Base-by-base conservation (phyloP, 2,329 filamentous ascomycete genomes). In the Chaetoscypha palmicola region DNA sequence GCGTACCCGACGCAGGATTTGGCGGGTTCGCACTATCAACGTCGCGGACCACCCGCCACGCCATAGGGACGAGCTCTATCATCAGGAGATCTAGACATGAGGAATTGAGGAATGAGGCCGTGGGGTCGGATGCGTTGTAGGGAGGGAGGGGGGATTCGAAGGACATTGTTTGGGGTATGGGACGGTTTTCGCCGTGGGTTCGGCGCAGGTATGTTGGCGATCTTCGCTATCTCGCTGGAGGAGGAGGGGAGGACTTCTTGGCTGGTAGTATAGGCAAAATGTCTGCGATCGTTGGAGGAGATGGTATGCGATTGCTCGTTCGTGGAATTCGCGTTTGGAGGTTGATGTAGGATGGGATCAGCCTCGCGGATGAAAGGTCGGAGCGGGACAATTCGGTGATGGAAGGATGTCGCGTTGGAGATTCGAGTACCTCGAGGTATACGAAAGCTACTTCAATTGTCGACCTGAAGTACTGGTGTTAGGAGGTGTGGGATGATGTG, bases 51-150 rank as follows among this genome's bases (percentile, higher is more conserved):
- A 97, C 75, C 53, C 92, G 81, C 66, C 94, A 88, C 4, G 91
- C 86, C 72, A 97, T 83, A 30, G 92, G 92, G 12, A 98, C 92
- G 43, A 98, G 79, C 70, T 98, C 92, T 62, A 97, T 97, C 57
- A 98, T 78, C 45, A 98, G 78, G 57, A 98, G 84, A 66, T 98
- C 92, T 58, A 98, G 80, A 63, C 86, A 89, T 37, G 91, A 92
- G 45, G 83, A 79, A 68, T 78, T 83, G 57, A 96, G 74, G 68
- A 90, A 86, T 48, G 80, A 79, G 46, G 85, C 83, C 47, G 73
- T 73, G 28, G 86, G 84, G 66, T 94, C 88, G 53, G 75, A 76
- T 55, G 80, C 71, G 65, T 82, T 84, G 70, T 78, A 83, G 11
- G 80, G 78, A 2, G 81, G 81, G 58, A 80, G 70, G 35, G 81